phyloP scores from a whole-genome alignment of 495 filamentous ascomycete genomes.

The Jackrogersella multiformis region DNA sequence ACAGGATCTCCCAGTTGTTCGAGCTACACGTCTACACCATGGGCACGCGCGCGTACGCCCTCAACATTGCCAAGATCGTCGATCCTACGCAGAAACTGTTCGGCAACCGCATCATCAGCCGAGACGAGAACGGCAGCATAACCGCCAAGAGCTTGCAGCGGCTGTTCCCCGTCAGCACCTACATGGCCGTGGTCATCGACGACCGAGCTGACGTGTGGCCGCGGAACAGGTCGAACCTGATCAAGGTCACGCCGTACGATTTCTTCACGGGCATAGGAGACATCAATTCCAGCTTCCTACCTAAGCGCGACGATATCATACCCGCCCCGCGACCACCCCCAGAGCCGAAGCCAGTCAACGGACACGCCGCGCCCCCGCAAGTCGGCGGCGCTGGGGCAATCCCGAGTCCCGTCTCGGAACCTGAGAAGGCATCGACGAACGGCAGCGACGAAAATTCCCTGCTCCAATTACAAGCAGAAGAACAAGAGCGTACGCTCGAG shows the following conservation, averaged over 20 bases:
- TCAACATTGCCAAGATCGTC: conserved; percentile 90
- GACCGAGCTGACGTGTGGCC: conserved; percentile 98
- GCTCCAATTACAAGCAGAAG: conserved; percentile 76
- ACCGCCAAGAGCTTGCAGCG: conserved; percentile 88
- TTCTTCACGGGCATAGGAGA: conserved; percentile 99
- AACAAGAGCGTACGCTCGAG: conserved; percentile 84
- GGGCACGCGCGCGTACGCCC: conserved; percentile 94
- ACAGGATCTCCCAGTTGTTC: conserved; percentile 80
- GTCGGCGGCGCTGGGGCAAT: conserved; percentile 11
- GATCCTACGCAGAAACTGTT: conserved; percentile 92
- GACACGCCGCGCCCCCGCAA: conserved; percentile 16
- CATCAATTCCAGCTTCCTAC: conserved; percentile 97
- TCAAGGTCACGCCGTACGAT: conserved; percentile 94
- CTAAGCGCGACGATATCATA: conserved; percentile 81
- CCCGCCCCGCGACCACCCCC: conserved; percentile 41
- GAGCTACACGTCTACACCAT: conserved; percentile 99
- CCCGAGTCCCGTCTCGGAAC: conserved; percentile 27
- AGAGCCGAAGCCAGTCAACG: conserved; percentile 33
- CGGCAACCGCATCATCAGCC: conserved; percentile 91
- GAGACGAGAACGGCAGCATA: conserved; percentile 94
- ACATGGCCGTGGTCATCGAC: conserved; percentile 99
- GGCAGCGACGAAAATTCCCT: conserved; percentile 75
- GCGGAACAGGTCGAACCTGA: conserved; percentile 89
- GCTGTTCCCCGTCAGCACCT: conserved; percentile 94
- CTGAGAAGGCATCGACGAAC: conserved; percentile 63